These are phyloP conservation scores for Metschnikowia santaceciliae DNA, from an alignment of 805 yeast genomes.

Conservation along the genomic window DNA sequence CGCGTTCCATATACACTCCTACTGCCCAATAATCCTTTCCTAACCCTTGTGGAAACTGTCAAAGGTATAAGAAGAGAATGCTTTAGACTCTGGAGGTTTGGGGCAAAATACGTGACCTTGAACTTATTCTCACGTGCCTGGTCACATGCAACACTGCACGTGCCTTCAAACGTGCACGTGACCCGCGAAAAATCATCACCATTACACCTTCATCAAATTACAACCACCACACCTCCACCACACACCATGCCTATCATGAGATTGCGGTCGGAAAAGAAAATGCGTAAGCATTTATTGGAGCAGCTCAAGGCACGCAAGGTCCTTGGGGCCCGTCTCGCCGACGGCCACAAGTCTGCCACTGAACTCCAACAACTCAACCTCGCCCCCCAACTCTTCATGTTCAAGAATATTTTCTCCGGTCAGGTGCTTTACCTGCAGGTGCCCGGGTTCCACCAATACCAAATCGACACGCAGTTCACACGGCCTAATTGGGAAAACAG, in stretches of 20 bases:
- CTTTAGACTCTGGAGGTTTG: too few relatives aligned
- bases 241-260: conserved; percentile 31
- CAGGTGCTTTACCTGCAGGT: conserved; percentile 87
- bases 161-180: neutral
- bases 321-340: conserved; percentile 40
- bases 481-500: conserved; percentile 89
- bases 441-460: conserved; percentile 57
- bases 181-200: neutral
- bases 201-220: neutral
- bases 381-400: conserved; percentile 81
- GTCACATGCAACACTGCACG: neutral
- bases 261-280: conserved; percentile 43
- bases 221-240: neutral
- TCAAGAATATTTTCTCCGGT: conserved; percentile 82
- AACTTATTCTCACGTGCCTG: neutral
- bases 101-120: too few relatives aligned
- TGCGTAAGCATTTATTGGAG: conserved; percentile 45
- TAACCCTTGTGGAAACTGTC: too few relatives aligned
- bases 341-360: conserved; percentile 31
- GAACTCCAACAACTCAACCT: conserved; percentile 46
- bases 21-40: too few relatives aligned
- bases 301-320: conserved; percentile 41
- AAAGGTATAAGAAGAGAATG: too few relatives aligned
- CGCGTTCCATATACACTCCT: too few relatives aligned
- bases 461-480: conserved; percentile 66